These are phyloP conservation scores for Pneumocystis murina DNA, from an alignment of 1,139 yeast genomes.

Conservation along the genomic window DNA sequence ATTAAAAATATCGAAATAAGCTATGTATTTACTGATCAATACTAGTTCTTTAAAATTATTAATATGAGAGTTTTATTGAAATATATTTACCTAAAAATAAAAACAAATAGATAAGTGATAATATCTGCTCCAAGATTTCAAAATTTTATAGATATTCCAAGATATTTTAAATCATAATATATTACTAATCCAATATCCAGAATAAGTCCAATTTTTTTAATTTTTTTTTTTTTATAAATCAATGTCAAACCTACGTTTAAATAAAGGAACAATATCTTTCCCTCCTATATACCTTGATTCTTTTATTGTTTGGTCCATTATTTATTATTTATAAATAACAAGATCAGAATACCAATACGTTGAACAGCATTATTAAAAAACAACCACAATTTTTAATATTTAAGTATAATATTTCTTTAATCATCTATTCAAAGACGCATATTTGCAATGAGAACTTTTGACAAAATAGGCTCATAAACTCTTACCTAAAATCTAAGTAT, in stretches of 20 bases:
- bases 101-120: conserved; percentile 75
- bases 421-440: conserved; percentile 56
- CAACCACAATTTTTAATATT: conserved; percentile 73
- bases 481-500: conserved; percentile 43
- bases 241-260: conserved; percentile 51
- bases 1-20: conserved; percentile 26
- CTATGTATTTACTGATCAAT: background rate
- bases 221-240: conserved; percentile 52
- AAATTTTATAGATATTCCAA: conserved; percentile 56
- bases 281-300: conserved; percentile 75
- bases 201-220: background rate
- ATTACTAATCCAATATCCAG: background rate
- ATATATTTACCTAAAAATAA: conserved; percentile 32
- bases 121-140: conserved; percentile 63
- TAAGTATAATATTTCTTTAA: conserved; percentile 45
- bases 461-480: conserved; percentile 57
- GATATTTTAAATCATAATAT: conserved; percentile 45
- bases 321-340: background rate
- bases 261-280: conserved; percentile 36
- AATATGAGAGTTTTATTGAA: background rate
- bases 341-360: background rate
- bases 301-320: conserved; percentile 40
- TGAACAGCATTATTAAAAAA: conserved; percentile 65
- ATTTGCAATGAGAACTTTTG: conserved; percentile 23
- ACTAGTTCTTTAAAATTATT: background rate